phyloP scores from a whole-genome alignment of 2,329 filamentous ascomycete species.

The Pyrenophora tritici-repentis region DNA sequence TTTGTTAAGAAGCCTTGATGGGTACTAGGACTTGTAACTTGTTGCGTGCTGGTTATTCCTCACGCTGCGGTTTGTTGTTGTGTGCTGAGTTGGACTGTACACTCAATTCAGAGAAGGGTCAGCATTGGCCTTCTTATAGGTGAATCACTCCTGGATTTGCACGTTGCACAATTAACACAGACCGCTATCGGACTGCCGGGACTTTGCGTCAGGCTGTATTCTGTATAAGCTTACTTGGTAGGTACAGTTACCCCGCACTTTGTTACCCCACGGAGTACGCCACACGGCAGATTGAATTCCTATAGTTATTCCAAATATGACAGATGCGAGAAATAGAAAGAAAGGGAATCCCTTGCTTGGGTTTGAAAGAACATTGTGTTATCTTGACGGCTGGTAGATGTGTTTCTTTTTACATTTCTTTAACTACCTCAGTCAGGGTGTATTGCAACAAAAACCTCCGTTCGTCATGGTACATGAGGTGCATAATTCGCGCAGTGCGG shows the following conservation, averaged over 20 bases:
- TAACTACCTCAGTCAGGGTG: not conserved
- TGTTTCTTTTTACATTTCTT: not conserved
- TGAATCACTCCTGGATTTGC: constrained; percentile 11
- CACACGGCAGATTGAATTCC: not conserved
- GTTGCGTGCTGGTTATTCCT: too few relatives aligned
- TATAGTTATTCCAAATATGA: not conserved
- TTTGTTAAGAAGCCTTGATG: not conserved
- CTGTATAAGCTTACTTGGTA: constrained; percentile 29
- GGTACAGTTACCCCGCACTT: constrained; percentile 39
- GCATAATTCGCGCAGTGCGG: constrained; percentile 4
- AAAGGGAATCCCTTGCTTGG: too few relatives aligned
- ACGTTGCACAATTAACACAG: constrained; percentile 10
- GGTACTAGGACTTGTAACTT: not conserved
- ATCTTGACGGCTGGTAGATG: too few relatives aligned
- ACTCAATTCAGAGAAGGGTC: too few relatives aligned
- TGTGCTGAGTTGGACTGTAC: not conserved
- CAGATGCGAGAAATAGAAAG: not conserved
- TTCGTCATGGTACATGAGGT: constrained; percentile 4
- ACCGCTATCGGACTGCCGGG: constrained; percentile 35
- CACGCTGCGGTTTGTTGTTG: not conserved
- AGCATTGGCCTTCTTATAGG: not conserved
- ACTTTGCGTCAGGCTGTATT: constrained; percentile 31
- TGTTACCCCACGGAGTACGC: constrained; percentile 29
- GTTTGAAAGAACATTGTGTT: too few relatives aligned
- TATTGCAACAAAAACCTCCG: not conserved